Conservation (phyloP, 768 basidiomycete species). For the Cyathus striatus region DNA sequence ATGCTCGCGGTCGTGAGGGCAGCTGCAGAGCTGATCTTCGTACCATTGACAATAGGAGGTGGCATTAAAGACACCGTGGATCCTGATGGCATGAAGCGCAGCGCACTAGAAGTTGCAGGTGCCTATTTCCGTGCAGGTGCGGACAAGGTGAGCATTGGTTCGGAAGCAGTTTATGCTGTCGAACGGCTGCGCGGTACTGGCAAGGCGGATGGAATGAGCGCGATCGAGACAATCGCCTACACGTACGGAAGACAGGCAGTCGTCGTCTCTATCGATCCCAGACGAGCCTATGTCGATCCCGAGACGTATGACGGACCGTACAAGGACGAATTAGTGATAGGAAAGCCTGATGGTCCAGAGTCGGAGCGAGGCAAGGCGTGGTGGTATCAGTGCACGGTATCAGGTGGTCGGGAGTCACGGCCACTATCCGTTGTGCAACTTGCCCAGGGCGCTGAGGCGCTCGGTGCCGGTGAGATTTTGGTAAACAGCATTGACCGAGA, state of each 20-base stretch:
- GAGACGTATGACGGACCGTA: slow-evolving; percentile 66
- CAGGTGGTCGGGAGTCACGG: slow-evolving; percentile 82
- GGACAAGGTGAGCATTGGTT: slow-evolving; percentile 97
- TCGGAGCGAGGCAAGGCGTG: slow-evolving; percentile 72
- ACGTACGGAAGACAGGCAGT: slow-evolving; percentile 96
- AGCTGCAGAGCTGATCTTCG: slow-evolving; percentile 86
- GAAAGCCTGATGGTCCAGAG: slow-evolving; percentile 37
- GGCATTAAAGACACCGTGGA: slow-evolving; percentile 96
- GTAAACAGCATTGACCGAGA: slow-evolving; percentile 97
- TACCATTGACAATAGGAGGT: slow-evolving; percentile 97
- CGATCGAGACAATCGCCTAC: slow-evolving; percentile 88
- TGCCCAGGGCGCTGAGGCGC: slow-evolving; percentile 80
- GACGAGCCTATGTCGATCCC: slow-evolving; percentile 72
- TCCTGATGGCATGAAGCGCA: slow-evolving; percentile 85
- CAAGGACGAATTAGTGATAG: slow-evolving; percentile 54
- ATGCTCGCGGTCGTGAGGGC: slow-evolving; percentile 95
- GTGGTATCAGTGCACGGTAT: slow-evolving; percentile 99
- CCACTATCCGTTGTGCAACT: slow-evolving; percentile 87
- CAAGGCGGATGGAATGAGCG: slow-evolving; percentile 66
- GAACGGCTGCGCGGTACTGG: slow-evolving; percentile 64
- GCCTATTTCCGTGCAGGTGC: slow-evolving; percentile 96
- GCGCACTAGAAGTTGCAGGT: slow-evolving; percentile 91
- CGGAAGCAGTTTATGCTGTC: slow-evolving; percentile 92
- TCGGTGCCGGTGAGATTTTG: slow-evolving; percentile 94
- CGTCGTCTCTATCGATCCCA: slow-evolving; percentile 95